Conservation (phyloP, 331 rosid species). For the Prunus yedoensis region DNA sequence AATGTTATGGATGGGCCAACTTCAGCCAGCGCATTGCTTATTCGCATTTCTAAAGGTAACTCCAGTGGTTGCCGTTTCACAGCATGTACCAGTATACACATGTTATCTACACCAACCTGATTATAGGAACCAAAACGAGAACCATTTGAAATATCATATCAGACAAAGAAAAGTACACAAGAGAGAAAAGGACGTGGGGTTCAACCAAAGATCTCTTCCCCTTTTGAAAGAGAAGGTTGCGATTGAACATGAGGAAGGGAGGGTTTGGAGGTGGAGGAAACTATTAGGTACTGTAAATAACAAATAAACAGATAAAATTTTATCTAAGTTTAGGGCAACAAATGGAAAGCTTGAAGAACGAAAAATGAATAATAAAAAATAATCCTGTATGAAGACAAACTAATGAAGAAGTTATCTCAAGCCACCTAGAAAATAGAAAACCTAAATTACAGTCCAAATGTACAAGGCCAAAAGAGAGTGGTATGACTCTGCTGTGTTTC, state of each 20-base stretch:
- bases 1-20: constrained; percentile 96
- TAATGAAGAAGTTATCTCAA: not conserved
- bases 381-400: not conserved
- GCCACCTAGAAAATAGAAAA: not conserved
- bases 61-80: constrained; percentile 72
- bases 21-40: constrained; percentile 83
- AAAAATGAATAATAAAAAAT: not conserved
- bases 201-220: not conserved
- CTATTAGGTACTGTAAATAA: not conserved
- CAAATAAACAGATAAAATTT: not conserved
- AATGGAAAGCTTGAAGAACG: no score
- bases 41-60: constrained; percentile 70
- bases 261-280: not conserved
- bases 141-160: constrained; percentile 15
- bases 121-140: constrained; percentile 21
- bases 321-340: not conserved
- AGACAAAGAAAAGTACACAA: constrained; percentile 2
- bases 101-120: constrained; percentile 99
- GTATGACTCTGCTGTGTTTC: not conserved
- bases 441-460: not conserved
- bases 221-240: not conserved
- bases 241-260: constrained; percentile 3
- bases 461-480: constrained; percentile 1
- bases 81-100: constrained; percentile 96
- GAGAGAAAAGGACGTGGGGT: not conserved